Base-by-base conservation (phyloP, 257 asterid genomes). In the Cynanchum wilfordii region DNA sequence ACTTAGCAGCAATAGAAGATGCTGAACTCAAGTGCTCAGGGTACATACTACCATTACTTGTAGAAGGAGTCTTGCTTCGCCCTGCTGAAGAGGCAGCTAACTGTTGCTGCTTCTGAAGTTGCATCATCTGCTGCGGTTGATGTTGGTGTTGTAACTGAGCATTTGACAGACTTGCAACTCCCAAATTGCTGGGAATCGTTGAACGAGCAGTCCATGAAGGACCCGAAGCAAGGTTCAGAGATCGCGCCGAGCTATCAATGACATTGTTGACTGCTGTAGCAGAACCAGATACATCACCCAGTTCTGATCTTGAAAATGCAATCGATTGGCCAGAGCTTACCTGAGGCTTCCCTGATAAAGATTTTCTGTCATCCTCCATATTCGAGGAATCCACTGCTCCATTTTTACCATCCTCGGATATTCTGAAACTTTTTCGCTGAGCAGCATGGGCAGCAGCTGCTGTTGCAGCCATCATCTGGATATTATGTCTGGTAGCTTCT, bases 241-340 rank as follows among this genome's bases (percentile, higher is more conserved):
- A 56, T 47, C 90, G 84, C 8, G 81, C 49, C 0, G 96, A 87
- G 82, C 92, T 87, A 79, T 89, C 96, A 40, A 84, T 76, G 62
- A 83, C 91, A 70, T 56, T 77, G 76, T 74, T 89, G 10, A 82
- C 81, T 58, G 79, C 81, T 36, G 78, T 63, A 13, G 86, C 71
- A 33, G 87, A 45, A 17, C 54, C 88, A 51, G 87, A 67, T 59
- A 81, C 83, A 77, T 87, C 96, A 5, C 82, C 42, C 56, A 82
- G 49, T 12, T 92, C 98, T 2, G 92, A 72, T 76, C 96, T 77
- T 0, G 96, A 71, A 75, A 90, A 92, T 7, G 92, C 95, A 70
- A 92, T 87, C n/a, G 98, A 92, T 55, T 90, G 96, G 44, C 88
- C 86, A 5, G 70, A 82, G 62, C 70, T 80, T 30, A 78, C 81